Base-by-base conservation (phyloP, 148 eudicot species). In the Fagopyrum homotropicum region DNA sequence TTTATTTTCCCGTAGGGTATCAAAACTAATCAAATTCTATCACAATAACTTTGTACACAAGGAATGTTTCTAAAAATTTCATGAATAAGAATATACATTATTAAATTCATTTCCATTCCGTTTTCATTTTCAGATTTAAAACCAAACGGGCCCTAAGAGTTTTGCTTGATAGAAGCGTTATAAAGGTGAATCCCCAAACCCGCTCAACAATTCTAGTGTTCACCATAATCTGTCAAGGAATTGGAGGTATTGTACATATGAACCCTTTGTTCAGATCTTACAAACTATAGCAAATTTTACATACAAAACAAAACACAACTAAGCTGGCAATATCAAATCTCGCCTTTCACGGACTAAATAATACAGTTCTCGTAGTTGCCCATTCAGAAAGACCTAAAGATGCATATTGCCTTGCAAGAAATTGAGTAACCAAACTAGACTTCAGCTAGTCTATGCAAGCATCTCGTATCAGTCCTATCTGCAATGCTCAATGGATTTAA, bases 401-500 rank as follows among this genome's bases (percentile, higher is more conserved):
- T 29, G 68, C 68, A 59, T 61, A 59, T 61, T 29, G 68, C 68
- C 68, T 26, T 54, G 68, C 68, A 60, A 40, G 70, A 45, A 40
- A 64, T 57, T 57, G 29, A 57, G 63, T 6, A 35, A 35, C 40
- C 40, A 35, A 0, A 35, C 40, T 35, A 35, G 40, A 35, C 2
- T 57, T 29, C 17, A 17, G 22, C 29, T 8, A 56, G 8, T 56
- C 61, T 56, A 56, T 17, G 26, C 19, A 64, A 64, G 45, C n/a
- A 66, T 12, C 46, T 66, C 71, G 40, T 17, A 43, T 43, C 47
- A 66, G 45, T 9, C 46, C 14, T 30, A 63, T 43, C 45, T 63
- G 69, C 69, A 63, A 66, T 43, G n/a, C 46, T 4, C 17, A 4
- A 11, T 29, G 45, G 45, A 46, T 66, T 82, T 76, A 85, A 76